These are phyloP conservation scores for Penicillium parvum DNA, from an alignment of 495 filamentous ascomycete species.

Conservation along the genomic window DNA sequence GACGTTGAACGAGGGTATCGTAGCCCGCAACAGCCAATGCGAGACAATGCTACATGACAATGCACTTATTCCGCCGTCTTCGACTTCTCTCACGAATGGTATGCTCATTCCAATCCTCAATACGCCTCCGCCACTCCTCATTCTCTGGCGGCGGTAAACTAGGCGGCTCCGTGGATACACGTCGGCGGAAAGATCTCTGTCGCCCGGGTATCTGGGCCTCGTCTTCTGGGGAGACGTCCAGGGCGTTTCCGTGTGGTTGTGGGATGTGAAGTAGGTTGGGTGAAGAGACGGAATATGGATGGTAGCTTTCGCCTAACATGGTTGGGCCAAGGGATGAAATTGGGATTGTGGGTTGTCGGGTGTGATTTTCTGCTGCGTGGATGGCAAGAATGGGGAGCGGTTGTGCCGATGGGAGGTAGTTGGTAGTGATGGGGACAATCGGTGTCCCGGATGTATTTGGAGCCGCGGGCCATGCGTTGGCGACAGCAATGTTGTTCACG, in stretches of 20 bases:
- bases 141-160: conserved; percentile 30
- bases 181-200: conserved; percentile 25
- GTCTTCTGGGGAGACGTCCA: conserved; percentile 18
- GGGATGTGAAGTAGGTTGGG: conserved; percentile 34
- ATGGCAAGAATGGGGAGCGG: conserved; percentile 15
- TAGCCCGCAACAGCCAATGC: not conserved
- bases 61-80: conserved; percentile 33
- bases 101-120: conserved; percentile 43
- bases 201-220: conserved; percentile 20
- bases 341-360: conserved; percentile 13
- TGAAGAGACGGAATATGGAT: conserved; percentile 38
- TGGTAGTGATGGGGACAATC: conserved; percentile 6
- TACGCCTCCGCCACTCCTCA: conserved; percentile 41
- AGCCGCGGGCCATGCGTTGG: not conserved
- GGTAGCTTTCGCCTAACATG: conserved; percentile 24
- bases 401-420: conserved; percentile 6
- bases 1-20: conserved; percentile 13
- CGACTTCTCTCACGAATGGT: conserved; percentile 37
- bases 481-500: not conserved
- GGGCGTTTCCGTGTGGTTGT: conserved; percentile 15
- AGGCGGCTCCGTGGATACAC: conserved; percentile 37
- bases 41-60: conserved; percentile 32
- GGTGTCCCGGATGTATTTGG: conserved; percentile 4
- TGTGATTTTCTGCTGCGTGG: conserved; percentile 10
- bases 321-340: conserved; percentile 18